Base-by-base conservation (phyloP, 495 filamentous ascomycete species). In the Talaromyces ruber region DNA sequence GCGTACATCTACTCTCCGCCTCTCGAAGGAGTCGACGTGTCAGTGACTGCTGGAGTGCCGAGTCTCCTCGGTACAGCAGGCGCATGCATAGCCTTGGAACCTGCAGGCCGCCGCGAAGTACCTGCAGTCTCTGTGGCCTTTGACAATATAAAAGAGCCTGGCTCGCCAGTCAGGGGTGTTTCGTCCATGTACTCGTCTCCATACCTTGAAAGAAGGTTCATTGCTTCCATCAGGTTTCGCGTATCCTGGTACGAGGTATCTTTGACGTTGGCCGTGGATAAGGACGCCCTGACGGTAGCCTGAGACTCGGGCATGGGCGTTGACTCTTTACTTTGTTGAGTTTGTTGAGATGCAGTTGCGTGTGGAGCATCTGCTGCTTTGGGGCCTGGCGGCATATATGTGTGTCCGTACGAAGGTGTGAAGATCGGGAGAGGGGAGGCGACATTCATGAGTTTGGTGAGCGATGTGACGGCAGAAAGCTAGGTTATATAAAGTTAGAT, bases 181-280 rank as follows among this genome's bases (percentile, higher is more conserved):
- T 96, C 92, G 72, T 98, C 92, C 85, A 94, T 92, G 72, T 84
- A 96, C 59, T 98, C 93, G 54, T 88, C 83, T 25, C 82, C 84
- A 61, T 85, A 87, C 37, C 81, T 80, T 16, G 86, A 71, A 53
- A 87, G 76, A 26, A 94, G 77, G 58, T 77, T 76, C 55, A 91
- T 83, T 0, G 86, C 82, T 62, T 94, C 86, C 59, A 86, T 84
- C 4, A 92, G 74, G 39, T 86, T 80, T 14, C 84, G 82, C 1
- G 76, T 76, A 54, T 79, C 79, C 39, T 78, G 73, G 45, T 70
- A 66, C n/a, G 64, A 70, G 12, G 74, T 71, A 47, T 67, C 66
- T n/a, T 64, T 43, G 9, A 57, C 64, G 45, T 43, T 63, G 9
- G 60, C 29, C 24, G 67, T 66, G 50, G 74, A 72, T 5, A 82